Base-by-base conservation (phyloP, 1,139 yeast species). In the Candida tropicalis region DNA sequence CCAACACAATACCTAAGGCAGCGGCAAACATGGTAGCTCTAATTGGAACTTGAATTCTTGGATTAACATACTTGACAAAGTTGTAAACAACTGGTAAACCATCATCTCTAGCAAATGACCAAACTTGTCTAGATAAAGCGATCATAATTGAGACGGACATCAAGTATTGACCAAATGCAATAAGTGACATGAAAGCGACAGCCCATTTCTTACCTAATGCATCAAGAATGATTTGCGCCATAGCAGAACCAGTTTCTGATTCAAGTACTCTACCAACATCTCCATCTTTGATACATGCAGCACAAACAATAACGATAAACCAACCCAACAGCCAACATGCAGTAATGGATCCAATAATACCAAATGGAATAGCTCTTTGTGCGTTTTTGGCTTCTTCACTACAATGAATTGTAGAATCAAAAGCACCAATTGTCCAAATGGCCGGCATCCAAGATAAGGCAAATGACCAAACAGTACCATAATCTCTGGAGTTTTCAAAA, bases 351-450 rank as follows among this genome's bases (percentile, higher is more conserved):
- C 73, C 72, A 17, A 65, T 53, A 18, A 68, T 84, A 25, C 89
- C 90, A 35, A 77, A 62, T 9, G 91, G 89, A 13, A 84, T 83
- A n/a, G 87, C 81, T 42, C 66, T 69, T 17, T 82, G 70, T 9
- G 91, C 88, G 55, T 81, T 77, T 35, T 70, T 68, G 20, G 87
- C 86, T 58, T 84, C 91, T 60, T 85, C 93, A 20, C 83, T 73
- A 77, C 83, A 79, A 60, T 84, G 91, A 39, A 84, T 81, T 52
- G 85, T 82, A 4, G 86, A 77, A 58, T 84, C 91, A 57, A 82
- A 84, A 0, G 86, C 82, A 49, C 82, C 82, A 53, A 79, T 79
- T 12, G 82, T 77, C 85, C 85, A 80, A 40, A 77, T 77, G 1
- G 86, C 82, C 2, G 87, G 81, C 73, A 82, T 75, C 75, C 84